Percentiles rank a stretch among this genome's conserved stretches.
Evolutionary conservation across 2,329 filamentous ascomycete species (phyloP).

Genomic region (Diaporthe capsici): DNA sequence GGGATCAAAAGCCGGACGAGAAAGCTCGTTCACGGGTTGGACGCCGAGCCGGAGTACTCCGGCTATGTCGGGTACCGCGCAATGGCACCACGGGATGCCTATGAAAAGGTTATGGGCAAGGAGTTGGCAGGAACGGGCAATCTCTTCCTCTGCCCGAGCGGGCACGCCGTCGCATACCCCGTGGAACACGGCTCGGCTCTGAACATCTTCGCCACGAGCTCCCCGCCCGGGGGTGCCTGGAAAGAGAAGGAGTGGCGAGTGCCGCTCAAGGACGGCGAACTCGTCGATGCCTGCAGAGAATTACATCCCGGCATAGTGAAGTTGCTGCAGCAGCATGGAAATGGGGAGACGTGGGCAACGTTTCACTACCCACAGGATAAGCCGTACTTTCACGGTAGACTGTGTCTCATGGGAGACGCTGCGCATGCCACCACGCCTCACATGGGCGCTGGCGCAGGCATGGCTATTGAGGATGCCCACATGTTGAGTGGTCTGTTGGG

Average conservation of each 20-base stretch:
- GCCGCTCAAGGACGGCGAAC: not conserved
- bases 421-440: conserved; percentile 44
- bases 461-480: conserved; percentile 43
- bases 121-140: conserved; percentile 32
- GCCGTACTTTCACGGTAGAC: conserved; percentile 35
- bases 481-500: conserved; percentile 41
- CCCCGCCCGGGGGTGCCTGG: not conserved
- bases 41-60: conserved; percentile 37
- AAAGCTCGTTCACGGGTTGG: conserved; percentile 38
- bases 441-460: conserved; percentile 43
- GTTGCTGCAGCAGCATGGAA: conserved; percentile 22
- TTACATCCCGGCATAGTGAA: conserved; percentile 15
- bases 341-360: conserved; percentile 42
- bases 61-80: conserved; percentile 43
- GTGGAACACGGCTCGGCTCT: conserved; percentile 38
- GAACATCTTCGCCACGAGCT: conserved; percentile 37
- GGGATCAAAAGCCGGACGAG: conserved; percentile 43
- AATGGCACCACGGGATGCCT: conserved; percentile 30
- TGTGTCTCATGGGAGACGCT: conserved; percentile 40
- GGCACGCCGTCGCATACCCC: conserved; percentile 39
- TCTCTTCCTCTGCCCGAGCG: conserved; percentile 32
- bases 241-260: conserved; percentile 25
- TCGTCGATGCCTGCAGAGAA: conserved; percentile 8
- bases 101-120: conserved; percentile 21
- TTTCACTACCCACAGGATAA: conserved; percentile 39